A percentile compares a stretch with the other conserved stretches of the same genome.
Conservation (phyloP, 352 stramenopile genomes). For the Phytophthora brassicae region DNA sequence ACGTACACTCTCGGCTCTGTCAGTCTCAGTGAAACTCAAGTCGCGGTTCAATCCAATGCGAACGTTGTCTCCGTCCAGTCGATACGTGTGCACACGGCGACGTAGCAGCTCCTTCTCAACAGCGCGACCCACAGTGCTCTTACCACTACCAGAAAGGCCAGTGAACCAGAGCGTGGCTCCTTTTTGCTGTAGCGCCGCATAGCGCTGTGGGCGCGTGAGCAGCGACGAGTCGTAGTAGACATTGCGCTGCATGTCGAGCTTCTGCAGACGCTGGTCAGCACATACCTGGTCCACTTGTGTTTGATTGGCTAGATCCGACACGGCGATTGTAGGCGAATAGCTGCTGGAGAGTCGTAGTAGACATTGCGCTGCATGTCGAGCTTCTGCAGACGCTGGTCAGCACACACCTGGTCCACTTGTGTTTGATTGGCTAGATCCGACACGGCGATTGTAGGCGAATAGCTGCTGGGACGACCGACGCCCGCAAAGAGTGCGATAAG, state of each 20-base stretch:
- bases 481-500: conserved; percentile 57
- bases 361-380: conserved; percentile 76
- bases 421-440: conserved; percentile 34
- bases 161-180: conserved; percentile 99
- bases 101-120: conserved; percentile 95
- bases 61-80: conserved; percentile 98
- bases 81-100: conserved; percentile 96
- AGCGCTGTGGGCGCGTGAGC: conserved; percentile 59
- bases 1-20: conserved; percentile 96
- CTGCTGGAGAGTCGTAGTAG: conserved; percentile 70
- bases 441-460: background rate
- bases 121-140: conserved; percentile 97
- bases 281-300: conserved; percentile 47
- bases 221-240: conserved; percentile 86
- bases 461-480: conserved; percentile 16
- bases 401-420: conserved; percentile 47
- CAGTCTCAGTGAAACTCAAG: conserved; percentile 93
- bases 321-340: background rate
- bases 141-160: conserved; percentile 96
- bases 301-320: conserved; percentile 28
- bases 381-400: conserved; percentile 61
- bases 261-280: conserved; percentile 57
- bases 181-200: conserved; percentile 91
- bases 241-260: conserved; percentile 74
- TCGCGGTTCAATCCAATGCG: conserved; percentile 97